Base-by-base conservation (phyloP, 164 flowering plant species). In the Tetracentron sinense region DNA sequence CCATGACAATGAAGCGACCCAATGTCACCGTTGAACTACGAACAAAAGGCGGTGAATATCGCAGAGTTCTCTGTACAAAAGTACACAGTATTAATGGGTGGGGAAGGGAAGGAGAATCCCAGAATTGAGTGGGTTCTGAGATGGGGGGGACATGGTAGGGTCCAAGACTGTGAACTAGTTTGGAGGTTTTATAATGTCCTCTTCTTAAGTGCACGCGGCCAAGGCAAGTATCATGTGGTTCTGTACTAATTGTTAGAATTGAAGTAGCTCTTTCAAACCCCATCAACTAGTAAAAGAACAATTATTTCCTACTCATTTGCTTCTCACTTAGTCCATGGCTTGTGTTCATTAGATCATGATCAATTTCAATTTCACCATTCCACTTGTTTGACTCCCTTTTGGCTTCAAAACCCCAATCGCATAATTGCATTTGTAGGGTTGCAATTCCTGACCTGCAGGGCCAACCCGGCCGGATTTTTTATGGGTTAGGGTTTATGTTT, bases 261-360 rank as follows among this genome's bases (percentile, higher is more conserved):
- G 59, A 12, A 52, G 46, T 30, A 11, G 33, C 53, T 52, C 53
- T 26, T 27, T 23, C 58, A 62, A 67, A 51, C 53, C 52, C 17
- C 17, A 51, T 52, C 69, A 21, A 52, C 38, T 57, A 63, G 62
- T 6, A 21, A 38, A 38, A 64, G 64, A 65, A 33, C 65, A 69
- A 74, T 74, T 10, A 74, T 74, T 74, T 65, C 68, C 73, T 61
- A 74, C 77, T 70, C 77, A 74, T 74, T 66, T 74, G 71, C 42
- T 31, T 42, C 11, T 12, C 56, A 26, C 48, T 29, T 33, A 27
- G 58, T n/a, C n/a, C n/a, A n/a, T n/a, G 52, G 59, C 65, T 64
- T 65, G 51, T 63, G 57, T 64, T 72, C 65, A 55, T 60, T 61
- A 55, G 60, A 63, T 69, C 12, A n/a, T 44, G 56, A 67, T 74